phyloP scores from a whole-genome alignment of 352 stramenopile genomes.

The Pythium vanterpoolii region DNA sequence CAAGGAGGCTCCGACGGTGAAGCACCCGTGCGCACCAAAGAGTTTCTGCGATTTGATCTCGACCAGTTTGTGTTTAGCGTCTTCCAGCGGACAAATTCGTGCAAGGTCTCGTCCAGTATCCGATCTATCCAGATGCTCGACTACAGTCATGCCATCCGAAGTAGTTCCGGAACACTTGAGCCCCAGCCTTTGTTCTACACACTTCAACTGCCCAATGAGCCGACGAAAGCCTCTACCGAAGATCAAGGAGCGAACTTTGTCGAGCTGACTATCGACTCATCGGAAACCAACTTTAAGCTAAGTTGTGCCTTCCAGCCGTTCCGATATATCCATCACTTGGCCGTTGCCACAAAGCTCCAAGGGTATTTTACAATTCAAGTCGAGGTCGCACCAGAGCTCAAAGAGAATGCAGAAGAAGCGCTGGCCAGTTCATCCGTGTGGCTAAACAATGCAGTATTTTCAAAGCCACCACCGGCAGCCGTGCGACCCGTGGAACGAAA shows the following conservation, averaged over 20 bases:
- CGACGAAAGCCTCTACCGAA: background rate
- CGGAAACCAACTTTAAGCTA: slow-evolving; percentile 50
- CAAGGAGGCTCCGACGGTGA: background rate
- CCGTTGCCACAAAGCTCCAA: slow-evolving; percentile 57
- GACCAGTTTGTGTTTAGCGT: slow-evolving; percentile 61
- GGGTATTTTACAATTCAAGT: slow-evolving; percentile 60
- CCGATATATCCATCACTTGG: slow-evolving; percentile 70
- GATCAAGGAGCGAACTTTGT: slow-evolving; percentile 25
- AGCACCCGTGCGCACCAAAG: slow-evolving; percentile 19
- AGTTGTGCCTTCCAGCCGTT: slow-evolving; percentile 60
- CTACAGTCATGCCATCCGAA: slow-evolving; percentile 37
- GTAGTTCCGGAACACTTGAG: background rate
- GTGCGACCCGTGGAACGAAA: slow-evolving; percentile 15
- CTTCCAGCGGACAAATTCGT: slow-evolving; percentile 52
- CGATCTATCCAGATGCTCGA: slow-evolving; percentile 63
- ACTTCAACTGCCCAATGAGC: slow-evolving; percentile 8
- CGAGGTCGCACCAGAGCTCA: slow-evolving; percentile 38
- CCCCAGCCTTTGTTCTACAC: slow-evolving; percentile 44
- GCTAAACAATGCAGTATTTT: slow-evolving; percentile 53
- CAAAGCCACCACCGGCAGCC: slow-evolving; percentile 17
- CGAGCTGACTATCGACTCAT: slow-evolving; percentile 53
- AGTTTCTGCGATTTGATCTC: slow-evolving; percentile 72
- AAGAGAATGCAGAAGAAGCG: slow-evolving; percentile 53
- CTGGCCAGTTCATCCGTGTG: slow-evolving; percentile 46
- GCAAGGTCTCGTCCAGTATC: slow-evolving; percentile 54